Evolutionary conservation across 257 asterid genomes (phyloP).

Genomic region (Vinca minor): DNA sequence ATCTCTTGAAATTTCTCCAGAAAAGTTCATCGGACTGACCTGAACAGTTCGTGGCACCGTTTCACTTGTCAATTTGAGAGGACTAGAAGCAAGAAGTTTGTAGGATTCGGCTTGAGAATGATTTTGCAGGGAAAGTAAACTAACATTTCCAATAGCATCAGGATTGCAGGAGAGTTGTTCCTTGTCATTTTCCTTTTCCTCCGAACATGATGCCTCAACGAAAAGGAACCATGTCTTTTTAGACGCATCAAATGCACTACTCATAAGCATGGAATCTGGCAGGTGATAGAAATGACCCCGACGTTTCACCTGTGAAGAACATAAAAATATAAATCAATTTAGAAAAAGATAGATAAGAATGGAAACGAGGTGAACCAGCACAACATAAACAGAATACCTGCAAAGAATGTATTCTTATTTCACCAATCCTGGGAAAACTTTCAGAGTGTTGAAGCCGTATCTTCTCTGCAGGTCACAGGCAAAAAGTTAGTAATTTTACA

Average conservation of each 20-base stretch:
- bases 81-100: slow-evolving; percentile 11
- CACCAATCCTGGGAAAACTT: slow-evolving; percentile 44
- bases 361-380: neutral
- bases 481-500: neutral
- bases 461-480: slow-evolving; percentile 40
- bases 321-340: slow-evolving; percentile 11
- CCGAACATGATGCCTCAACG: slow-evolving; percentile 34
- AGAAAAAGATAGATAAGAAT: neutral
- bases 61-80: slow-evolving; percentile 10
- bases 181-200: neutral
- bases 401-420: slow-evolving; percentile 35
- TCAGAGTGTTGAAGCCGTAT: slow-evolving; percentile 36
- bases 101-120: slow-evolving; percentile 3
- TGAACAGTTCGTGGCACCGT: slow-evolving; percentile 6
- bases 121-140: slow-evolving; percentile 8
- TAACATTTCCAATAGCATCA: slow-evolving; percentile 9
- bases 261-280: slow-evolving; percentile 49
- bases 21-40: slow-evolving; percentile 2
- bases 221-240: slow-evolving; percentile 38
- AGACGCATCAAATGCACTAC: slow-evolving; percentile 35
- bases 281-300: slow-evolving; percentile 42
- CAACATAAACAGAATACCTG: slow-evolving; percentile 41
- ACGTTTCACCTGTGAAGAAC: slow-evolving; percentile 40
- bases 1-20: slow-evolving; percentile 12
- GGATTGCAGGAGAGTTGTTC: slow-evolving; percentile 9